Percentiles rank a stretch among this genome's conserved stretches.
Evolutionary conservation across 1,139 yeast species (phyloP).

Genomic region (Hemisphaericaspora subhashii): DNA sequence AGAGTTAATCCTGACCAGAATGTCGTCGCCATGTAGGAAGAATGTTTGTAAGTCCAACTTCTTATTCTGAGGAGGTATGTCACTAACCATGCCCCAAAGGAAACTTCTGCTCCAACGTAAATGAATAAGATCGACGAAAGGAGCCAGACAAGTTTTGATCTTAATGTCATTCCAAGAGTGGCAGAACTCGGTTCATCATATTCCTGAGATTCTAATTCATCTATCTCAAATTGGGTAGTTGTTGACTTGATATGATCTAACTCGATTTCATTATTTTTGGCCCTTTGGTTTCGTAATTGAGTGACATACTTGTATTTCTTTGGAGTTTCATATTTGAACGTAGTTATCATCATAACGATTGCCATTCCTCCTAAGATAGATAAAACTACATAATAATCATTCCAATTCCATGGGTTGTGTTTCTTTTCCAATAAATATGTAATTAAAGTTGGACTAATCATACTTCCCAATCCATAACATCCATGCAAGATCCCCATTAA

Average conservation of each 20-base stretch:
- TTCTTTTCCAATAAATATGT: slow-evolving; percentile 38
- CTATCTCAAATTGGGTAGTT: slow-evolving; percentile 13
- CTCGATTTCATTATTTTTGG: slow-evolving; percentile 12
- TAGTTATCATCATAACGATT: slow-evolving; percentile 19
- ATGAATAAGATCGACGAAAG: slow-evolving; percentile 54
- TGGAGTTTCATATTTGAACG: slow-evolving; percentile 56
- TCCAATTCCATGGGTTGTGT: slow-evolving; percentile 47
- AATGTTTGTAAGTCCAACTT: slow-evolving; percentile 38
- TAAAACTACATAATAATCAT: slow-evolving; percentile 44
- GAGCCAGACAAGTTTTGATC: slow-evolving; percentile 44
- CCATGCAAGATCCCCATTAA: slow-evolving; percentile 68
- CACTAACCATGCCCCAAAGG: slow-evolving; percentile 69
- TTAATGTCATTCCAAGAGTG: slow-evolving; percentile 33
- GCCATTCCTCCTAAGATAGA: slow-evolving; percentile 25
- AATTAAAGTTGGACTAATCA: slow-evolving; percentile 63
- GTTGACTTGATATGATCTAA: slow-evolving; percentile 9
- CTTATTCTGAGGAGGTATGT: slow-evolving; percentile 56
- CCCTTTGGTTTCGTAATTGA: slow-evolving; percentile 11
- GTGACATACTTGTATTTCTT: slow-evolving; percentile 48
- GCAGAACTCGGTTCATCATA: slow-evolving; percentile 18
- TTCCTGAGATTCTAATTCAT: slow-evolving; percentile 18
- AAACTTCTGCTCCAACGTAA: slow-evolving; percentile 68
- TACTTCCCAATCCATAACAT: slow-evolving; percentile 66
- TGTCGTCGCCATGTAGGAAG: slow-evolving; percentile 61
- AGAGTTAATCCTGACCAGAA: slow-evolving; percentile 67